Percentiles rank a stretch among this genome's conserved stretches.
Conservation (phyloP, 495 filamentous ascomycete species). For the Penicillium fimorum region DNA sequence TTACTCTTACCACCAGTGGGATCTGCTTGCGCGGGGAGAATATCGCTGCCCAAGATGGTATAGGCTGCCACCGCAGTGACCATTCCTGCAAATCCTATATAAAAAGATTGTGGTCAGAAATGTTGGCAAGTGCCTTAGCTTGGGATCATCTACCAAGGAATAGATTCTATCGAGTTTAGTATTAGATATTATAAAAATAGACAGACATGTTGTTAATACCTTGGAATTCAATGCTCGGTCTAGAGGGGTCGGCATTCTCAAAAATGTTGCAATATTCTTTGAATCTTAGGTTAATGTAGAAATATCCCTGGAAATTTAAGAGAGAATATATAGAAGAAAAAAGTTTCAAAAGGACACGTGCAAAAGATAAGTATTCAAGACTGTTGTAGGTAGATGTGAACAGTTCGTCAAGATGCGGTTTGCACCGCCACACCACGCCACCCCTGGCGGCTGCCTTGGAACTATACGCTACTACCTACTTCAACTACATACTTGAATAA, state of each 20-base stretch:
- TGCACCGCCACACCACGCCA: constrained; percentile 9
- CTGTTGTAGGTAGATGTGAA: background rate
- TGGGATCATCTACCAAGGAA: constrained; percentile 52
- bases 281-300: background rate
- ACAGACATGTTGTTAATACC: constrained; percentile 44
- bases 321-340: background rate
- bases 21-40: constrained; percentile 70
- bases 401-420: constrained; percentile 2
- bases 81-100: constrained; percentile 67
- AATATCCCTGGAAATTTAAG: fast-evolving
- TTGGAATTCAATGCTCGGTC: constrained; percentile 78
- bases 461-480: constrained; percentile 8
- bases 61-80: constrained; percentile 80
- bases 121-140: background rate
- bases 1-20: constrained; percentile 64
- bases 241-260: constrained; percentile 64
- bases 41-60: constrained; percentile 78
- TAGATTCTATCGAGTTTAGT: constrained; percentile 44
- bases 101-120: constrained; percentile 16
- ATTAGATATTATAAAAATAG: constrained; percentile 14
- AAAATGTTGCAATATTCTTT: background rate
- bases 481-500: background rate
- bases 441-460: background rate
- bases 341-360: background rate
- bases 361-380: constrained; percentile 4